These are phyloP conservation scores for Candida peoriensis DNA, from an alignment of 805 yeast genomes.

Conservation along the genomic window DNA sequence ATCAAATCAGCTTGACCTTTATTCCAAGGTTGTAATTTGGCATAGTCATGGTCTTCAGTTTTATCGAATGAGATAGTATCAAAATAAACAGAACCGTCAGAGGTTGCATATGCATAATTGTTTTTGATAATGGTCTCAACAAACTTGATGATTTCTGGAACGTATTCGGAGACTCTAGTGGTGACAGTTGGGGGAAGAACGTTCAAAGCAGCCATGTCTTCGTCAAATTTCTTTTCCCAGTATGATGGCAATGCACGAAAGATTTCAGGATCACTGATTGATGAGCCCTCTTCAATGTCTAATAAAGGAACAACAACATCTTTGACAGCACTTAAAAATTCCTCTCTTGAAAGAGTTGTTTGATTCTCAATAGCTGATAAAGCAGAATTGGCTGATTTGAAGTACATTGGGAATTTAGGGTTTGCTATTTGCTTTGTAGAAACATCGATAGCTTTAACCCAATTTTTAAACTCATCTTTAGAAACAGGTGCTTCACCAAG, in stretches of 20 bases:
- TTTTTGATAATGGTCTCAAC: slow-evolving; percentile 69
- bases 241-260: slow-evolving; percentile 78
- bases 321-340: slow-evolving; percentile 49
- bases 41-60: slow-evolving; percentile 72
- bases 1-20: slow-evolving; percentile 82
- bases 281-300: slow-evolving; percentile 67
- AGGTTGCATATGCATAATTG: slow-evolving; percentile 80
- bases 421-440: slow-evolving; percentile 45
- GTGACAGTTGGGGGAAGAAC: slow-evolving; percentile 82
- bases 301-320: slow-evolving; percentile 71
- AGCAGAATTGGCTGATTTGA: slow-evolving; percentile 56
- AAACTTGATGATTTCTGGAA: slow-evolving; percentile 84
- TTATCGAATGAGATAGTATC: slow-evolving; percentile 81
- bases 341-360: slow-evolving; percentile 23
- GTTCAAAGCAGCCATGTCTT: slow-evolving; percentile 80
- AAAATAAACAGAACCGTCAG: slow-evolving; percentile 94
- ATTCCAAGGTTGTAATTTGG: slow-evolving; percentile 98
- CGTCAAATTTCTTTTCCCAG: slow-evolving; percentile 84
- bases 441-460: slow-evolving; percentile 48
- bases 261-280: slow-evolving; percentile 78
- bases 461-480: slow-evolving; percentile 38
- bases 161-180: slow-evolving; percentile 92
- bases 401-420: slow-evolving; percentile 88
- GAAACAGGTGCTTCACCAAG: slow-evolving; percentile 38
- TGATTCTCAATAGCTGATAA: slow-evolving; percentile 36